phyloP scores from a whole-genome alignment of 2,329 filamentous ascomycete species.

The Colletotrichum plurivorum region DNA sequence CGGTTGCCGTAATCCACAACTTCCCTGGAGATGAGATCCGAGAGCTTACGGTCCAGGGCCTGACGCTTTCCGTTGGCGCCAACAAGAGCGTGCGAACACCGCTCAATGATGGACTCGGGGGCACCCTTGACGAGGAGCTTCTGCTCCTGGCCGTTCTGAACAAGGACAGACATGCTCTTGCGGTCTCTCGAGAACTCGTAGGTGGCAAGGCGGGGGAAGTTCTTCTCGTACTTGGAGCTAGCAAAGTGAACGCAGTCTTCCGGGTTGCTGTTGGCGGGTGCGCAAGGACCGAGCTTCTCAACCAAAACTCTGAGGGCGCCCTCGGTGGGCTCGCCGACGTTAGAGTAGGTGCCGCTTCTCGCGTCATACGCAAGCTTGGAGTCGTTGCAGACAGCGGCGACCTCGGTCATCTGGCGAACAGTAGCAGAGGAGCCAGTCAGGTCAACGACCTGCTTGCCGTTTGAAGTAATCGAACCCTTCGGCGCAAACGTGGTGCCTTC shows the following conservation, averaged over 20 bases:
- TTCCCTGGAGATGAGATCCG: constrained; percentile 80
- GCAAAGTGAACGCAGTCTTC: constrained; percentile 82
- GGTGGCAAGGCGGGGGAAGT: constrained; percentile 82
- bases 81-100: constrained; percentile 86
- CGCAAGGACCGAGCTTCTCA: constrained; percentile 92
- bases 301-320: constrained; percentile 91
- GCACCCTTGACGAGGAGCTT: constrained; percentile 96
- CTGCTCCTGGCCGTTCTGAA: constrained; percentile 77
- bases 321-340: constrained; percentile 94
- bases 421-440: constrained; percentile 81
- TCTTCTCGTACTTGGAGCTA: constrained; percentile 87
- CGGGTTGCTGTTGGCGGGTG: constrained; percentile 66
- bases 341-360: constrained; percentile 81
- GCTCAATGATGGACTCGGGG: constrained; percentile 92
- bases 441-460: constrained; percentile 78
- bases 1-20: constrained; percentile 91
- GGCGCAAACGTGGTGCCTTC: constrained; percentile 95
- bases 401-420: constrained; percentile 81
- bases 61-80: constrained; percentile 86
- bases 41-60: constrained; percentile 77
- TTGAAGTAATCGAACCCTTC: constrained; percentile 78
- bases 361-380: constrained; percentile 86
- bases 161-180: constrained; percentile 99
- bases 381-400: constrained; percentile 89
- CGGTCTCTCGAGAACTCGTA: constrained; percentile 98